phyloP scores from a whole-genome alignment of 441 rosid species.

The Erysimum pusillum region DNA sequence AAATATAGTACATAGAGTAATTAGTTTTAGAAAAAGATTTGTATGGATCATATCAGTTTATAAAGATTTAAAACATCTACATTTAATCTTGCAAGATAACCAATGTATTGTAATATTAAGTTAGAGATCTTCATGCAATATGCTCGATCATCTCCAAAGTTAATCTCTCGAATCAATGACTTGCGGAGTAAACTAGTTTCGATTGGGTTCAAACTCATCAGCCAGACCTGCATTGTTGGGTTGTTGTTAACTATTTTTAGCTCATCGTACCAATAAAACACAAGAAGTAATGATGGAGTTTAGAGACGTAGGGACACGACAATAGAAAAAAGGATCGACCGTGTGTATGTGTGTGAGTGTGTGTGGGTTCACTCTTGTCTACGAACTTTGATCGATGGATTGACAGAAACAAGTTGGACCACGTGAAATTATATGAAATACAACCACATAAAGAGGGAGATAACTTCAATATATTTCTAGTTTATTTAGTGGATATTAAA shows the following conservation, averaged over 20 bases:
- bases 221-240: conserved; percentile 36
- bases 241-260: conserved; percentile 27
- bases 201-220: conserved; percentile 25
- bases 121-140: too few species aligned
- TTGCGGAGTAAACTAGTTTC: conserved; percentile 12
- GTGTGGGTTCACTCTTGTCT: conserved; percentile 50
- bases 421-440: conserved; percentile 47
- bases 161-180: conserved; percentile 3
- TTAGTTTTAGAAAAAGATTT: not conserved
- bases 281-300: conserved; percentile 42
- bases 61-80: too few species aligned
- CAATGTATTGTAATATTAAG: not conserved
- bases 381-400: conserved; percentile 34
- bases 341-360: conserved; percentile 46
- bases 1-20: conserved; percentile 1
- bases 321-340: conserved; percentile 41
- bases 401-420: conserved; percentile 46
- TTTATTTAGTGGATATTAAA: too few species aligned
- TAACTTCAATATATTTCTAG: too few species aligned
- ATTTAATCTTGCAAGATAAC: too few species aligned
- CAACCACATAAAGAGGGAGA: conserved; percentile 40
- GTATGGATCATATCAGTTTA: too few species aligned
- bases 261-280: conserved; percentile 38
- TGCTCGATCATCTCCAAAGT: not conserved
- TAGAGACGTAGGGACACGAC: conserved; percentile 38